Evolutionary conservation across 148 eudicot genomes (phyloP), one percentile per base, ranked within the genome.

Genomic region (Rhododendron ovatum): DNA sequence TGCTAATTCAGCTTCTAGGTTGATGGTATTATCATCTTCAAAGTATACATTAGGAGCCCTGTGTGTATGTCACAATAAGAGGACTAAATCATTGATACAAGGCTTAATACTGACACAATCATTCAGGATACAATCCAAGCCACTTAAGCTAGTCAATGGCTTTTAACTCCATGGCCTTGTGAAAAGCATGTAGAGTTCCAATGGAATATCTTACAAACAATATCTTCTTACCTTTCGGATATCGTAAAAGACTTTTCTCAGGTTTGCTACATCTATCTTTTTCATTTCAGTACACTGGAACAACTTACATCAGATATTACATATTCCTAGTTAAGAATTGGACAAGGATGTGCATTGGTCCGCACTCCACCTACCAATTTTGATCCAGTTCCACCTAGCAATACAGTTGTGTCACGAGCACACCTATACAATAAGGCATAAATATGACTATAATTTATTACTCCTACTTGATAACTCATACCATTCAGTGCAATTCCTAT

Each of bases 11-110:
- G 88, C 88, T 77, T 87, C 88, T 35, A 87, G 88, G 78, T 87
- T 87, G 78, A 87, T 78, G n/a, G 83, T 82, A 83, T 28, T 87
- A 83, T 87, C 88, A 76, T 87, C 88, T 77, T 87, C 86, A 48
- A 87, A 87, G 45, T 87, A 87, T 51, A 97, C 98, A 90, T 97
- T 94, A 57, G 99, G 98, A 59, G 98, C 96, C 99, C 99, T 97
- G 92, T 88, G 87, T 14, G 83, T 78, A 69, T n/a, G 76, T 81
- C 57, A 10, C 14, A 77, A 39, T 45, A 20, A 63, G 33, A 61
- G 47, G n/a, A 63, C 35, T 14, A 87, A 33, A 33, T 82, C 63
- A 51, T 5, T 11, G 11, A 81, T 5, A 73, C 45, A 26, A 57
- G 59, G 47, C 26, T 83, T 47, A 9, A 15, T 1, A 45, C 28